Evolutionary conservation across 176 grass and related monocot species (phyloP), one percentile per base, ranked within the genome.

Genomic region (Ananas comosus): DNA sequence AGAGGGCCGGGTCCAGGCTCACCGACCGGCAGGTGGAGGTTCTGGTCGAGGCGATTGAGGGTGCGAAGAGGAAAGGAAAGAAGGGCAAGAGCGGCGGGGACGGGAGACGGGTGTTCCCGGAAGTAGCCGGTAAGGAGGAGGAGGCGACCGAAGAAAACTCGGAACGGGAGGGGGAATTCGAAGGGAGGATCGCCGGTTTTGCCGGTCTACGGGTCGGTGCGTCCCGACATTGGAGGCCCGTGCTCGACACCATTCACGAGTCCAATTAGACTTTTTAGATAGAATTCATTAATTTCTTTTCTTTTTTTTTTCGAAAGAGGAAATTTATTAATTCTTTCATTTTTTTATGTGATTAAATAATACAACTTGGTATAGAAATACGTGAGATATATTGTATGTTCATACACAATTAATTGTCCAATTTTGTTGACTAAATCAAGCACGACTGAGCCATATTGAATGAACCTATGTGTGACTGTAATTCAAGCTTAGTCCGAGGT

Each of bases 201-300:
- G 9, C 51, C 19, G 42, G 25, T 53, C 72, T 63, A 18, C 53
- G 49, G 52, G 70, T 65, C 17, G 75, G 17, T 53, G 48, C 69
- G 16, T 19, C 7, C 29, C 67, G 69, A 49, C 80, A 80, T 63
- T 90, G 87, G 87, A 85, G 52, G 70, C 87, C 87, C 13, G 73
- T 51, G 3, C 76, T 90, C 3, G 76, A 85, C 16, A 85, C 83
- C 27, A 90, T 90, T 69, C 67, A 66, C 3, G 87, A 90, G 21
- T 71, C 2, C 76, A 69, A 9, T 51, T 19, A 7, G 12, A 51
- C 16, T 74, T 53, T 53, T 6, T 6, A 42, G 33, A 42, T 42
- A 7, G 33, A 42, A 42, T 42, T 42, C 33, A 7, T 42, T 10
- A 12, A 27, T 70, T 70, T 28, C 28, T 52, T 25, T 70, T 70